A percentile compares a stretch with the other conserved stretches of the same genome.
Conservation (phyloP, 495 filamentous ascomycete genomes). For the Xylaria scruposa region DNA sequence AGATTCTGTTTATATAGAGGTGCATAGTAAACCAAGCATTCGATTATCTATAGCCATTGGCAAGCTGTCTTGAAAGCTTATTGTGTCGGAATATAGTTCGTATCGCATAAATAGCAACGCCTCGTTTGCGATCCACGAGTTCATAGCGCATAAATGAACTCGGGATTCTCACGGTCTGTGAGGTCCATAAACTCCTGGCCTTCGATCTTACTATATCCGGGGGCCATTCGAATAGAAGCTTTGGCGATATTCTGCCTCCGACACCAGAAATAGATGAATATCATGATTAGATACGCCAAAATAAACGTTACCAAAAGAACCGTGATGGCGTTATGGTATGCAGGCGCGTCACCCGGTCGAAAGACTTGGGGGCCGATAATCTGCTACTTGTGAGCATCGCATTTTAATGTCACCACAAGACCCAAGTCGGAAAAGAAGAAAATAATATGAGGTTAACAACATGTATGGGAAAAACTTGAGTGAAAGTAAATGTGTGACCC, state of each 20-base stretch:
- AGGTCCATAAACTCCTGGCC: conserved; percentile 71
- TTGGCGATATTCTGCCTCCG: conserved; percentile 66
- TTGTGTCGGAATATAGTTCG: background rate
- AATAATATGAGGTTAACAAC: background rate
- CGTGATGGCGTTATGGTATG: conserved; percentile 72
- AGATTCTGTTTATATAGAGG: background rate
- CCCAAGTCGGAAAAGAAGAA: background rate
- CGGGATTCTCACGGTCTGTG: conserved; percentile 72
- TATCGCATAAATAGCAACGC: background rate
- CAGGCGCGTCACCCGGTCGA: conserved; percentile 53
- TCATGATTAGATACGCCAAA: conserved; percentile 60
- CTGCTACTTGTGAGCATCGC: conserved; percentile 10
- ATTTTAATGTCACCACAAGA: background rate
- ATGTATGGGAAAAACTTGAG: background rate
- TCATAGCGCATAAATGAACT: conserved; percentile 70
- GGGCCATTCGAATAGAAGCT: conserved; percentile 55
- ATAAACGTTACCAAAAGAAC: conserved; percentile 70
- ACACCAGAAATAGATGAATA: conserved; percentile 70
- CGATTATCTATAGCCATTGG: background rate
- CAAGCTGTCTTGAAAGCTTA: background rate
- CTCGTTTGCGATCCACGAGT: background rate
- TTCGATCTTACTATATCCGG: conserved; percentile 68
- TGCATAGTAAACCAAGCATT: background rate
- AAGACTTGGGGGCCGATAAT: conserved; percentile 51
- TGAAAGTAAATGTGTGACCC: no score